Conservation (phyloP, 768 basidiomycete genomes). For the Phaffia australis region DNA sequence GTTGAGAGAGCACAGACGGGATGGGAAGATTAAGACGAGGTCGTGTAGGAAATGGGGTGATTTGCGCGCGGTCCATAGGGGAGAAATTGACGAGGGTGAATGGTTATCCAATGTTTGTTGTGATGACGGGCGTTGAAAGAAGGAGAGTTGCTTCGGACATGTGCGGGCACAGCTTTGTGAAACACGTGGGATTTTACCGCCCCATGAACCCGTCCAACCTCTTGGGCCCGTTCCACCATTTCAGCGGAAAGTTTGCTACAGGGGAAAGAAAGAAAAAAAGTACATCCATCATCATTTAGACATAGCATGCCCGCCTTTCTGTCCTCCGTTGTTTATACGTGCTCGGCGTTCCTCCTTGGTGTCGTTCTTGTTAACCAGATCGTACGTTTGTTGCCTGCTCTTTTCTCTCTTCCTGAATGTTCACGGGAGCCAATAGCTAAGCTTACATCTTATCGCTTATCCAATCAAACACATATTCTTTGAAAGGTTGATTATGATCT, state of each 20-base stretch:
- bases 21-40: slow-evolving; percentile 8
- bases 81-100: neutral
- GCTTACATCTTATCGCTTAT: slow-evolving; percentile 12
- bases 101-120: neutral
- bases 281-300: neutral
- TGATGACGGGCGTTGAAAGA: neutral
- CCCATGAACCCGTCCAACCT: neutral
- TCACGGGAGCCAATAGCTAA: neutral
- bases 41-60: slow-evolving; percentile 15
- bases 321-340: slow-evolving; percentile 75
- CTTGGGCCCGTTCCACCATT: too few relatives aligned
- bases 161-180: neutral
- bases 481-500: slow-evolving; percentile 77
- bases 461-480: slow-evolving; percentile 55
- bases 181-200: neutral
- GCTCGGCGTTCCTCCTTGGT: slow-evolving; percentile 85
- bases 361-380: slow-evolving; percentile 37
- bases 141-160: neutral
- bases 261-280: neutral
- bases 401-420: slow-evolving; percentile 7
- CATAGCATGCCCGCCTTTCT: slow-evolving; percentile 53
- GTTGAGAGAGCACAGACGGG: neutral
- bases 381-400: slow-evolving; percentile 27
- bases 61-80: neutral
- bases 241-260: too few relatives aligned